Conservation (phyloP, 2,329 filamentous ascomycete species). For the Sclerotinia minor region DNA sequence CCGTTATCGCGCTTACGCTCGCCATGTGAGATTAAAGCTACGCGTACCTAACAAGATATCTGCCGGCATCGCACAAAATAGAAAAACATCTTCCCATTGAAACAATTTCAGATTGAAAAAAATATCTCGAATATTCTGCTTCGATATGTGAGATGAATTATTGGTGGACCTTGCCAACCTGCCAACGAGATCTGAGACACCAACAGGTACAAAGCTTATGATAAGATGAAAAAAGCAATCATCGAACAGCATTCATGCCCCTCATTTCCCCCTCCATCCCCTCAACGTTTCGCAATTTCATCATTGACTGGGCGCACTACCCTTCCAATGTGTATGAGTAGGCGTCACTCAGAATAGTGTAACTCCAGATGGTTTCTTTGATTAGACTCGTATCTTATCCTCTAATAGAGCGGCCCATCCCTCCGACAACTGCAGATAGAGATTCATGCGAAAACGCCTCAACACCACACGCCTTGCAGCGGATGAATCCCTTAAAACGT, state of each 20-base stretch:
- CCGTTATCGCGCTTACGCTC: constrained; percentile 14
- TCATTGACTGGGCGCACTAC: constrained; percentile 5
- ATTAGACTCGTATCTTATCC: constrained; percentile 14
- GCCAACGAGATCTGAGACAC: constrained; percentile 23
- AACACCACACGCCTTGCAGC: constrained; percentile 28
- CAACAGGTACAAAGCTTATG: constrained; percentile 11
- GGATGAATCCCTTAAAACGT: constrained; percentile 16
- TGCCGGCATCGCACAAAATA: constrained; percentile 13
- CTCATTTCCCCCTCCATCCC: constrained; percentile 19
- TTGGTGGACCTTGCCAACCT: constrained; percentile 7
- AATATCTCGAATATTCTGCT: constrained; percentile 5
- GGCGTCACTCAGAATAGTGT: constrained; percentile 3
- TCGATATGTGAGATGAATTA: neutral
- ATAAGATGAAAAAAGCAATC: constrained; percentile 8
- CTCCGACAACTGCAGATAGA: constrained; percentile 24
- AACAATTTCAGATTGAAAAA: neutral
- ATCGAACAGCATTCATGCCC: constrained; percentile 9
- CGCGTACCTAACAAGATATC: neutral
- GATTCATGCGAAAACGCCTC: constrained; percentile 34
- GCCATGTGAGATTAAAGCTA: neutral
- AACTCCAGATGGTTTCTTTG: constrained; percentile 14
- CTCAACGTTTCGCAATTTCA: constrained; percentile 20
- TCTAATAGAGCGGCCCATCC: constrained; percentile 16
- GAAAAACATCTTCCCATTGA: neutral
- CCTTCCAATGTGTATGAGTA: constrained; percentile 1